Percentiles rank a stretch among this genome's conserved stretches.
These are phyloP conservation scores for Myochromella boudieri DNA, from an alignment of 768 basidiomycete genomes.

Conservation along the genomic window DNA sequence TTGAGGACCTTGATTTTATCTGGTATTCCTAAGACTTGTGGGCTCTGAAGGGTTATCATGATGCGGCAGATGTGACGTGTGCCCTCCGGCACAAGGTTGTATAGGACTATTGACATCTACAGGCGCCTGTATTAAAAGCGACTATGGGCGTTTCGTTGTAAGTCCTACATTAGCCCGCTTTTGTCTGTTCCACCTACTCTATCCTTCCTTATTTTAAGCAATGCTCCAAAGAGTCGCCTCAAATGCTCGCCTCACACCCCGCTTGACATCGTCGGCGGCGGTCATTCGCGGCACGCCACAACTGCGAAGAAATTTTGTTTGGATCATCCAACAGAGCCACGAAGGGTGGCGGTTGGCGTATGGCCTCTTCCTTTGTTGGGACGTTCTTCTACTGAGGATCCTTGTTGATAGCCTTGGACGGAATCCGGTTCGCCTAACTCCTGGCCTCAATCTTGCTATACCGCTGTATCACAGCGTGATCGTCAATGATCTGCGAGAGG, in stretches of 20 bases:
- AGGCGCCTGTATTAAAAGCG: no score
- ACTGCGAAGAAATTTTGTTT: constrained; percentile 36
- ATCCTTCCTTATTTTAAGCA: no score
- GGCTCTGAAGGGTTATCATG: no score
- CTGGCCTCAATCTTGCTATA: constrained; percentile 46
- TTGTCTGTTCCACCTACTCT: no score
- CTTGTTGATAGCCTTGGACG: constrained; percentile 38
- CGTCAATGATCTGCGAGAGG: constrained; percentile 47
- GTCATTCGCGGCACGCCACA: background rate
- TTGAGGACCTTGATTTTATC: no score
- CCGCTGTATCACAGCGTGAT: constrained; percentile 45
- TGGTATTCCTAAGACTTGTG: no score
- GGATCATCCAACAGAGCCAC: constrained; percentile 50
- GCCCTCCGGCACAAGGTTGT: no score
- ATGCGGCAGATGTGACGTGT: no score
- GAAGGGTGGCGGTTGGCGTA: constrained; percentile 53
- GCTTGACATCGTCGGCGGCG: background rate
- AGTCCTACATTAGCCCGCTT: no score
- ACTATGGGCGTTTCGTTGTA: no score
- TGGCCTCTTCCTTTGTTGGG: constrained; percentile 2
- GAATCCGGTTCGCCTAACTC: constrained; percentile 40
- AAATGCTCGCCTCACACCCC: background rate
- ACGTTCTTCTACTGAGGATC: background rate
- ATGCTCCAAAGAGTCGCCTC: background rate
- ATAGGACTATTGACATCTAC: no score